phyloP scores from a whole-genome alignment of 805 yeast genomes.

The Lachancea meyersii region DNA sequence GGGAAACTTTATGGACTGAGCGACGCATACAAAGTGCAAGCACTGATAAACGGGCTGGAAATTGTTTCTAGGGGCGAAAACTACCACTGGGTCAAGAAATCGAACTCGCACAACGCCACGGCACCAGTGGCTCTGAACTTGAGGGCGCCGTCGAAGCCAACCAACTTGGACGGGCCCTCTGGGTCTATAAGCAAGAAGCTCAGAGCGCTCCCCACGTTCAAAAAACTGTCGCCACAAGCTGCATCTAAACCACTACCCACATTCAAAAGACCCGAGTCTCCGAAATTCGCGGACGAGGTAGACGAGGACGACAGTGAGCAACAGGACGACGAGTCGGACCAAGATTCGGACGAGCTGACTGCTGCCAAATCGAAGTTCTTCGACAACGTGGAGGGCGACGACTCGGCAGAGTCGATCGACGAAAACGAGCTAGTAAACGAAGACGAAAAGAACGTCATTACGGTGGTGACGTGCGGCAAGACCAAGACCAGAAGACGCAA shows the following conservation, averaged over 20 bases:
- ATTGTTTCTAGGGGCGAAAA: slow-evolving; percentile 31
- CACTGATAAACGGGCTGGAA: slow-evolving; percentile 58
- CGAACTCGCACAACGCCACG: slow-evolving; percentile 27
- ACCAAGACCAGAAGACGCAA: slow-evolving; percentile 44
- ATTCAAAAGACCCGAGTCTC: slow-evolving; percentile 19
- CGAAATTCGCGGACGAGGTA: slow-evolving; percentile 12
- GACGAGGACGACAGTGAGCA: slow-evolving; percentile 24
- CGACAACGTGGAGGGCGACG: slow-evolving; percentile 40
- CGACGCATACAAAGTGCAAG: slow-evolving; percentile 43
- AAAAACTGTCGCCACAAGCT: slow-evolving; percentile 16
- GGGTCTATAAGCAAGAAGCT: slow-evolving; percentile 2
- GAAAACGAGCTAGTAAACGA: slow-evolving; percentile 51
- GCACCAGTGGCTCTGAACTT: slow-evolving; percentile 32
- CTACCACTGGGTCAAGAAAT: slow-evolving; percentile 53
- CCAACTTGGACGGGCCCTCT: not conserved
- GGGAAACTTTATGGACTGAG: slow-evolving; percentile 51
- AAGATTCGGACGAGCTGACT: slow-evolving; percentile 32
- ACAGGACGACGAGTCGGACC: not conserved
- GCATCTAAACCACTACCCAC: slow-evolving; percentile 22
- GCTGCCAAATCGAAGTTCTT: slow-evolving; percentile 50
- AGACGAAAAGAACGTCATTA: slow-evolving; percentile 27
- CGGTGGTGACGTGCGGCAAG: slow-evolving; percentile 30
- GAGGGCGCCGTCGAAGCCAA: slow-evolving; percentile 11
- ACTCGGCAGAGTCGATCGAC: slow-evolving; percentile 47
- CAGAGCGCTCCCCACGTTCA: slow-evolving; percentile 27